Evolutionary conservation across 495 filamentous ascomycete species (phyloP), one percentile per base, ranked within the genome.

Genomic region (Apodospora peruviana): DNA sequence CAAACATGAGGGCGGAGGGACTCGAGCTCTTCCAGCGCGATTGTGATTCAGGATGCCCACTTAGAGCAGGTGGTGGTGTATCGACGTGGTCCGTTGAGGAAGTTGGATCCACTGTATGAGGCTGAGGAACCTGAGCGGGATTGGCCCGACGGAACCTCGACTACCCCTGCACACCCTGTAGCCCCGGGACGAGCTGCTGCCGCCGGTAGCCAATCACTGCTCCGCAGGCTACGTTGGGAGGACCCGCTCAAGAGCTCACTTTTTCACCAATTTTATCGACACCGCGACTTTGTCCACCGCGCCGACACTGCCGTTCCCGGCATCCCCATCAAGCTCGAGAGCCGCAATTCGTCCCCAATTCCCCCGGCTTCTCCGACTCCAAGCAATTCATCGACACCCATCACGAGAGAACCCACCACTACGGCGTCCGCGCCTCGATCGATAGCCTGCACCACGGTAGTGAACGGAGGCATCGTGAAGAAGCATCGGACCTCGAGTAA

Each of bases 191-290:
- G 10, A 45, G 29, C 17, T 2, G 10, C 17, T 8, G 24, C 43
- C 19, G 29, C 43, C 43, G 35, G 35, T 45, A n/a, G 32, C 32
- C 22, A 34, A 9, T 27, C 17, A 7, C 25, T 29, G 29, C n/a
- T n/a, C n/a, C n/a, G n/a, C 18, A 47, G 16, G 45, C 32, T 36
- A 22, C 45, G 37, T 11, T 21, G 17, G 19, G 32, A 11, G 32
- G 45, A 47, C 45, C 45, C 45, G 20, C 29, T 20, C 10, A 19
- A 37, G 32, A 23, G 34, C 45, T 47, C 45, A 38, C n/a, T 35
- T 47, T 47, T 47, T 47, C 45, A 47, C 27, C 32, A 17, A 37
- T 38, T 47, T 38, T 47, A 47, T 34, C 21, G 20, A 17, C 10
- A 23, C 11, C 10, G 2, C 38, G 22, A 45, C 22, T n/a, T 35